Conservation (phyloP, 768 basidiomycete species). For the Lactarius hatsudake region DNA sequence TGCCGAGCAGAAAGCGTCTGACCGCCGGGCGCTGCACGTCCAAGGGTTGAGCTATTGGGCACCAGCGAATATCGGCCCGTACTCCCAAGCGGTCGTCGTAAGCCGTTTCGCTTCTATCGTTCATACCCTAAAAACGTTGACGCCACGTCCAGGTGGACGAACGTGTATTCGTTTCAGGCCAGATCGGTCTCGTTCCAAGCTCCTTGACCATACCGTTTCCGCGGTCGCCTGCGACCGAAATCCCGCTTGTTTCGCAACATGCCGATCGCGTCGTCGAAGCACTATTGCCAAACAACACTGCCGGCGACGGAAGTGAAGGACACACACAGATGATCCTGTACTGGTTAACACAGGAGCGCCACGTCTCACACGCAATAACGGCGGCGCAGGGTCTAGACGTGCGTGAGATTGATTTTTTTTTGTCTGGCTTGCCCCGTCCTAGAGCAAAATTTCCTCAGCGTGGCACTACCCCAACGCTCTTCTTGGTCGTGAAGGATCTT, state of each 20-base stretch:
- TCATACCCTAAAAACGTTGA: neutral
- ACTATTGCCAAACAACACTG: conserved; percentile 49
- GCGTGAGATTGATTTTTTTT: neutral
- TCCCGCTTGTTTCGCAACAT: conserved; percentile 79
- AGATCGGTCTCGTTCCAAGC: conserved; percentile 86
- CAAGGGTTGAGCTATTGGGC: conserved; percentile 98
- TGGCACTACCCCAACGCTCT: conserved; percentile 45
- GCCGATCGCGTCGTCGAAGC: conserved; percentile 63
- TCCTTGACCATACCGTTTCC: conserved; percentile 65
- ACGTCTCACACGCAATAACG: conserved; percentile 42
- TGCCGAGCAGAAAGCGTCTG: conserved; percentile 36
- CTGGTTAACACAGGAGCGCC: conserved; percentile 54
- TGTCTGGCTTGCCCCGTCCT: neutral
- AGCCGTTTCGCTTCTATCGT: conserved; percentile 28
- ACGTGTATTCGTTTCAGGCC: conserved; percentile 87
- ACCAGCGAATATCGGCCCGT: conserved; percentile 98
- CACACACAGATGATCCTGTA: conserved; percentile 64
- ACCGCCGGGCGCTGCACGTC: conserved; percentile 83
- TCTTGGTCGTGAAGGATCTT: conserved; percentile 58
- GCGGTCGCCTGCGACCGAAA: conserved; percentile 56
- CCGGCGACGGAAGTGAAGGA: conserved; percentile 59
- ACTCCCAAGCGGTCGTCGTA: conserved; percentile 89
- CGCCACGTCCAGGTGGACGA: conserved; percentile 55
- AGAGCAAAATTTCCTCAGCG: conserved; percentile 24
- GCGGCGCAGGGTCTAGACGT: conserved; percentile 35